These are phyloP conservation scores for Murraya koenigii DNA, from an alignment of 345 rosid species.

Conservation along the genomic window DNA sequence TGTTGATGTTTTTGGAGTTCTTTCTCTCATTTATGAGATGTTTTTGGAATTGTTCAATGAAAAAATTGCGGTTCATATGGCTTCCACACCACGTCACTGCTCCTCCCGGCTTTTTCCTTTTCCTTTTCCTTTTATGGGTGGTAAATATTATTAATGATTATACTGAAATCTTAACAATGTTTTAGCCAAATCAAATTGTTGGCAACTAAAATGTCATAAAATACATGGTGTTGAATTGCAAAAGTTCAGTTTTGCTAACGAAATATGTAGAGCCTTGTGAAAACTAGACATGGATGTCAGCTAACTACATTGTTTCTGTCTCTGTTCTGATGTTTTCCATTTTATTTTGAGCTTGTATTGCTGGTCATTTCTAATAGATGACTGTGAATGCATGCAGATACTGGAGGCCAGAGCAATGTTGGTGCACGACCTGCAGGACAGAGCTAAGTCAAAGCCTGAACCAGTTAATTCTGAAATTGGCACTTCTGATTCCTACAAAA, in stretches of 20 bases:
- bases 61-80: too few species aligned
- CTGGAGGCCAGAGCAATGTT: slow-evolving; percentile 79
- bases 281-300: not conserved
- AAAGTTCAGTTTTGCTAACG: not conserved
- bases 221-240: not conserved
- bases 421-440: slow-evolving; percentile 49
- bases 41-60: not conserved
- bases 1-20: not conserved
- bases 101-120: not conserved
- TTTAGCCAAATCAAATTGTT: not conserved
- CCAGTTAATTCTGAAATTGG: slow-evolving; percentile 23
- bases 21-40: not conserved
- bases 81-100: not conserved
- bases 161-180: not conserved
- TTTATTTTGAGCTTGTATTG: not conserved
- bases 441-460: slow-evolving; percentile 24
- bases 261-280: not conserved
- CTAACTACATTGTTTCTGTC: not conserved
- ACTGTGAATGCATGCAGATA: slow-evolving; percentile 43
- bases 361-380: not conserved
- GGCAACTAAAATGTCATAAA: not conserved
- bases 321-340: not conserved
- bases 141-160: not conserved
- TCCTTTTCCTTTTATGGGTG: not conserved
- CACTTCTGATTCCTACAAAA: slow-evolving; percentile 22